Evolutionary conservation across 2,329 filamentous ascomycete genomes (phyloP).

Genomic region (Zalaria sp.): DNA sequence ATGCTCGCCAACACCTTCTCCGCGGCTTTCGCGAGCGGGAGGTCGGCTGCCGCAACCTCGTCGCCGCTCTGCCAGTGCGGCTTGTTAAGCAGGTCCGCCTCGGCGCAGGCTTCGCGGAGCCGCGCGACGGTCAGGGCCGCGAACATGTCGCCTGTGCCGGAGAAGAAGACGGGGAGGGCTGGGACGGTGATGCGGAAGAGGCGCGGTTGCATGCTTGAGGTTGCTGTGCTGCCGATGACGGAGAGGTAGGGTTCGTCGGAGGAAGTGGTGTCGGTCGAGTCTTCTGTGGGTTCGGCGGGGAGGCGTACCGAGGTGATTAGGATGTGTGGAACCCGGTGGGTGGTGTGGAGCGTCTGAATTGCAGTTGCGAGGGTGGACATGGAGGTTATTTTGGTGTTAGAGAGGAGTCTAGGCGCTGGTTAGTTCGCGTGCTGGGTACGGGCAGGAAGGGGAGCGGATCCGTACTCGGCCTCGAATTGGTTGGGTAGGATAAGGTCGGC

Average conservation of each 20-base stretch:
- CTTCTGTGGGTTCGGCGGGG: constrained; percentile 27
- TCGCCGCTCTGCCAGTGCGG: constrained; percentile 68
- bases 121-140: constrained; percentile 79
- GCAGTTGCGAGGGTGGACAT: constrained; percentile 58
- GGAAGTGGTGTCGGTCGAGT: constrained; percentile 24
- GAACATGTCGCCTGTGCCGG: constrained; percentile 97
- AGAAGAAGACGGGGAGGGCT: constrained; percentile 83
- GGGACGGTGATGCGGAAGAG: constrained; percentile 82
- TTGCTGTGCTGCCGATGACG: constrained; percentile 65
- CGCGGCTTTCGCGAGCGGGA: constrained; percentile 71
- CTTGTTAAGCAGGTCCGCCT: constrained; percentile 35
- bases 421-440: background rate
- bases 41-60: constrained; percentile 48
- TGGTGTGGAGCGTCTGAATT: constrained; percentile 62
- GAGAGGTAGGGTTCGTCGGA: constrained; percentile 16
- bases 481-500: constrained; percentile 92
- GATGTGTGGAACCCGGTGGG: constrained; percentile 59
- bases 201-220: constrained; percentile 50
- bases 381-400: constrained; percentile 69
- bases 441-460: constrained; percentile 7
- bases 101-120: constrained; percentile 65
- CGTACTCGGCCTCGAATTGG: constrained; percentile 91
- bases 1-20: constrained; percentile 87
- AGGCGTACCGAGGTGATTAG: constrained; percentile 83
- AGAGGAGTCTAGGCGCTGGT: constrained; percentile 50